Evolutionary conservation across 2,329 filamentous ascomycete genomes (phyloP), one percentile per base, ranked within the genome.

Genomic region (Huntiella savannae): DNA sequence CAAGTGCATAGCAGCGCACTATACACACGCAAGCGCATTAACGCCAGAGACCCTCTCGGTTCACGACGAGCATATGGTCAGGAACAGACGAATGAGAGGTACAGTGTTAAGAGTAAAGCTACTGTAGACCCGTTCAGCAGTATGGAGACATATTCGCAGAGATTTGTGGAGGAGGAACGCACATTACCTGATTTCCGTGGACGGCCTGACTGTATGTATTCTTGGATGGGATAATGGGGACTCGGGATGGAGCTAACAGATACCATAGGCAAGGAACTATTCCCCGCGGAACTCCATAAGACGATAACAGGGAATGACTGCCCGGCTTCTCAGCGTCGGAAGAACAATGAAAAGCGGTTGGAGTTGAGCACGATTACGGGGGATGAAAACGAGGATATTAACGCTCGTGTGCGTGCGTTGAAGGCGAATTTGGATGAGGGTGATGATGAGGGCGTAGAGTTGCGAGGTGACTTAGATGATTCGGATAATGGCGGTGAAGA

Each of bases 121-220:
- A 71, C 68, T 10, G 54, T 70, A 43, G 71, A 76, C 56, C 70
- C 72, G 15, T 77, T 77, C 57, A 66, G 63, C n/a, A 63, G 68
- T 36, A 66, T 75, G 47, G 70, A 70, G n/a, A 69, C 68, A 50
- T 75, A 73, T 60, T 71, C 69, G 38, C 65, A 73, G 53, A 65
- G 66, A 48, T 75, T 75, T 54, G 60, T 65, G 33, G 63, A 64
- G 49, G 61, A 66, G 37, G 66, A 71, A 47, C 63, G 71, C 39
- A 64, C 66, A 3, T 60, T 76, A 43, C 73, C 73, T 3, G 70
- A 75, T 52, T 65, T 75, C 53, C 62, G 62, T 5, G 60, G 62
- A 3, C 62, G 67, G 32, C 66, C 69, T 1, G 68, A 73, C 49
- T 68, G 62, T 43, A 43, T 8, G 38, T 40, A 4, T n/a, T 15